Evolutionary conservation across 805 yeast species (phyloP).

Genomic region (Torulaspora indica): DNA sequence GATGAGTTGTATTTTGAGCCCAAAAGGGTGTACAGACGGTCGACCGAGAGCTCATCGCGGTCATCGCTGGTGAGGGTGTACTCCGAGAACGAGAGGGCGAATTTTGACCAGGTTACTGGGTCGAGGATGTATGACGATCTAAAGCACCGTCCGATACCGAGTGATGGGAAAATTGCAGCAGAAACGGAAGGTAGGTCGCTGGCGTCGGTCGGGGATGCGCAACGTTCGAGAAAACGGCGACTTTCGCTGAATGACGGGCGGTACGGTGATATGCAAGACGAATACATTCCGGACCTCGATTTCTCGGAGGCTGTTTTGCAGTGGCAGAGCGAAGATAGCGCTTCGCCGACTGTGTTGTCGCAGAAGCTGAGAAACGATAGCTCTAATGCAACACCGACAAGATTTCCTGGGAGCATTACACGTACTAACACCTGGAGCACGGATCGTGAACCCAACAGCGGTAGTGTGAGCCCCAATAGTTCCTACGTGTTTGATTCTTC

Average conservation of each 20-base stretch:
- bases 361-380: neutral
- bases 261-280: conserved; percentile 58
- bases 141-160: conserved; percentile 42
- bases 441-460: conserved; percentile 8
- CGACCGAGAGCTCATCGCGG: conserved; percentile 22
- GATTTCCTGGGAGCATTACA: conserved; percentile 7
- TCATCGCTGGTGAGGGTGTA: conserved; percentile 47
- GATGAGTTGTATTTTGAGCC: conserved; percentile 23
- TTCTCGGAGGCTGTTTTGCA: conserved; percentile 45
- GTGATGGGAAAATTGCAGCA: conserved; percentile 4
- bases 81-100: conserved; percentile 61
- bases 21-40: conserved; percentile 22
- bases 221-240: conserved; percentile 8
- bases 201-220: neutral
- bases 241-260: conserved; percentile 4
- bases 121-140: conserved; percentile 51
- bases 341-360: conserved; percentile 1
- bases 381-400: conserved; percentile 3
- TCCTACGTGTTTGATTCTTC: conserved; percentile 27
- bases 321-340: conserved; percentile 39
- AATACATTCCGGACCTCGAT: conserved; percentile 69
- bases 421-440: conserved; percentile 14
- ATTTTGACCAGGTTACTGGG: conserved; percentile 54
- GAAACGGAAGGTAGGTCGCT: neutral
- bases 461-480: conserved; percentile 12